Conservation (phyloP, 345 rosid genomes). For the Rhodomyrtus tomentosa region DNA sequence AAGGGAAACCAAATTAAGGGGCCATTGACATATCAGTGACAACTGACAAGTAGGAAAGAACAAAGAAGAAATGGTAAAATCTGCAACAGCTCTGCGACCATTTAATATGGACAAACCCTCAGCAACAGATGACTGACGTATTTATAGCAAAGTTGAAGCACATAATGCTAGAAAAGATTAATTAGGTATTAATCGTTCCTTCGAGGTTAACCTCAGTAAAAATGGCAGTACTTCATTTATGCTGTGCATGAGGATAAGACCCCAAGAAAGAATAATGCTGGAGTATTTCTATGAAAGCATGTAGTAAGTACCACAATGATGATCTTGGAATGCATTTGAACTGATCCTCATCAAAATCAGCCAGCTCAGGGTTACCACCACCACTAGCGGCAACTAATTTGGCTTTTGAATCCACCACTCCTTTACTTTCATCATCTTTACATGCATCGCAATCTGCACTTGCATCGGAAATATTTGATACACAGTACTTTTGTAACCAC, state of each 20-base stretch:
- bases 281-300: neutral
- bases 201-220: neutral
- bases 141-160: neutral
- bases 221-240: neutral
- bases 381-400: slow-evolving; percentile 41
- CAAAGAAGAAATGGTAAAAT: neutral
- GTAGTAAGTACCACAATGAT: slow-evolving; percentile 34
- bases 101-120: neutral
- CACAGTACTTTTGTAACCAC: slow-evolving; percentile 86
- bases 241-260: neutral
- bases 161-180: neutral
- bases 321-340: slow-evolving; percentile 30
- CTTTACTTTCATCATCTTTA: slow-evolving; percentile 23
- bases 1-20: neutral
- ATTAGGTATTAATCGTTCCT: neutral
- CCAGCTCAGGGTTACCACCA: slow-evolving; percentile 49
- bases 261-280: neutral
- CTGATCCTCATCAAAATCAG: slow-evolving; percentile 20
- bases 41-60: neutral
- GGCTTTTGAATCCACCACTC: slow-evolving; percentile 24
- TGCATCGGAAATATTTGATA: slow-evolving; percentile 38
- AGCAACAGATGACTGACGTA: neutral
- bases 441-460: slow-evolving; percentile 19
- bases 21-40: neutral
- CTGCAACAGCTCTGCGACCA: neutral